These are phyloP conservation scores for Lachancea sp. DNA, from an alignment of 805 yeast genomes.

Conservation along the genomic window DNA sequence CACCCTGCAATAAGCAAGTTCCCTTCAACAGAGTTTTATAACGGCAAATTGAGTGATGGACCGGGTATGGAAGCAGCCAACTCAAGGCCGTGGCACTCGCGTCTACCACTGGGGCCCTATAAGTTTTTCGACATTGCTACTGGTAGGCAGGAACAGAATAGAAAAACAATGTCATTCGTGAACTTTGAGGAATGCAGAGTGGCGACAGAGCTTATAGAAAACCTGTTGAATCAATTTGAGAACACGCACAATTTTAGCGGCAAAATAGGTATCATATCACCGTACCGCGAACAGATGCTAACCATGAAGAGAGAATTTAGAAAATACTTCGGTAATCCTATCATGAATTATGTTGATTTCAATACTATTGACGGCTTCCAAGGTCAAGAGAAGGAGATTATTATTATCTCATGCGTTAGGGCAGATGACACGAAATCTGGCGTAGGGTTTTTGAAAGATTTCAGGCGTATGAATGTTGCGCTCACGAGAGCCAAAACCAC, in stretches of 20 bases:
- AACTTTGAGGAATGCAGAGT: conserved; percentile 67
- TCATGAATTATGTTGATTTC: conserved; percentile 68
- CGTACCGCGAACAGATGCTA: conserved; percentile 82
- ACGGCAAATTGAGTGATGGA: conserved; percentile 70
- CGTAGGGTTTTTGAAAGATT: conserved; percentile 86
- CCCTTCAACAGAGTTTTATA: conserved; percentile 80
- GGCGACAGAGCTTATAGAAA: conserved; percentile 59
- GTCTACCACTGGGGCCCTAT: conserved; percentile 60
- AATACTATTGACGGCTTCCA: conserved; percentile 97
- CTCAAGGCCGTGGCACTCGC: conserved; percentile 67
- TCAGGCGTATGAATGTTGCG: conserved; percentile 95
- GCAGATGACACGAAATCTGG: conserved; percentile 53
- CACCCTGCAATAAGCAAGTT: conserved; percentile 85
- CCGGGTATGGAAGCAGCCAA: conserved; percentile 58
- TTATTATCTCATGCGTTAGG: conserved; percentile 91
- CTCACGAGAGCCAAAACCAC: conserved; percentile 89
- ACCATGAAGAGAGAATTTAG: conserved; percentile 52
- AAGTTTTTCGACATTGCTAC: conserved; percentile 63
- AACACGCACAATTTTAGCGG: conserved; percentile 49
- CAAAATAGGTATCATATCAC: conserved; percentile 85
- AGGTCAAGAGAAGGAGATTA: conserved; percentile 94
- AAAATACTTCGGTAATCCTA: conserved; percentile 53
- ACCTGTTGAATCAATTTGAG: conserved; percentile 45
- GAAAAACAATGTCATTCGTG: conserved; percentile 59
- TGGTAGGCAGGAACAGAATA: conserved; percentile 60